Evolutionary conservation across 352 stramenopile genomes (phyloP).

Genomic region (Phytopythium delawarense): DNA sequence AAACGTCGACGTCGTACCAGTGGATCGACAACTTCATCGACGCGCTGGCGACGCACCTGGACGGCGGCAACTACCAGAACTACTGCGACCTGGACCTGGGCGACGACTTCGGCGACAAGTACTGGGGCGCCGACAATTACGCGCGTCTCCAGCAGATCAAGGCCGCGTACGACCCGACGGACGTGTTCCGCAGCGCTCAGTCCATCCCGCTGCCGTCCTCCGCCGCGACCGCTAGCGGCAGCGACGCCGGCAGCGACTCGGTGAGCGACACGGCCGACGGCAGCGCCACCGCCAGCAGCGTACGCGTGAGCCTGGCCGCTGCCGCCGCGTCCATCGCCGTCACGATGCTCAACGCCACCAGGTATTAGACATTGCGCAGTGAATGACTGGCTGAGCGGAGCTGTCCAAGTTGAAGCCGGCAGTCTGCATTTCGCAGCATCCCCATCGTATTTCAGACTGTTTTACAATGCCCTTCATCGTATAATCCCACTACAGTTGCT

Average conservation of each 20-base stretch:
- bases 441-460: background rate
- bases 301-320: background rate
- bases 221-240: background rate
- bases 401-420: background rate
- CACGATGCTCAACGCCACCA: background rate
- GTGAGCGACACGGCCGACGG: background rate
- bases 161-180: conserved; percentile 36
- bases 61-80: conserved; percentile 58
- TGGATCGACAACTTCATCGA: conserved; percentile 38
- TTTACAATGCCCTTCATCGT: background rate
- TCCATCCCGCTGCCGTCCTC: conserved; percentile 31
- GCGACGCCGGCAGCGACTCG: background rate
- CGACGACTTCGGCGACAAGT: conserved; percentile 30
- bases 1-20: conserved; percentile 27
- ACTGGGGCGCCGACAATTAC: conserved; percentile 54
- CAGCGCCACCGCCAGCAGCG: background rate
- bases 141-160: conserved; percentile 43
- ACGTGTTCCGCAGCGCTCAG: conserved; percentile 55
- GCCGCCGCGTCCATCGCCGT: background rate
- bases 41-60: conserved; percentile 31
- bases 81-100: conserved; percentile 53
- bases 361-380: background rate
- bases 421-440: background rate
- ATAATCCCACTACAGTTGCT: background rate
- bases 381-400: too few species aligned